Evolutionary conservation across 139 green algal genomes (phyloP).

Genomic region (Nannochloris sp.): DNA sequence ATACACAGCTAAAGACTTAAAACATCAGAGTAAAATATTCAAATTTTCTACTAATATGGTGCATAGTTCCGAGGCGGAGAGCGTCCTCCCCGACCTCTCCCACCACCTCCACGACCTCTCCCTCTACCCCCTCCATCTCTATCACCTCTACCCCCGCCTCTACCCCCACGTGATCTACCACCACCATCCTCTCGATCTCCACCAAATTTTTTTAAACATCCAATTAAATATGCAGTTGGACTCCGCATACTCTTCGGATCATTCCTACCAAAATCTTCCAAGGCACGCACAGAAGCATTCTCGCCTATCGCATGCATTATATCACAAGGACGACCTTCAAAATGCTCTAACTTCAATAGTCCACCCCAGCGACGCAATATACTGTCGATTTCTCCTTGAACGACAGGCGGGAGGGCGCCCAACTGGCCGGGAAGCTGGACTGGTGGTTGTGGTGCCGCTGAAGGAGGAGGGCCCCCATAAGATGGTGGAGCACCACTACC

Average conservation of each 20-base stretch:
- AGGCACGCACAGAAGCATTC: not conserved
- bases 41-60: not conserved
- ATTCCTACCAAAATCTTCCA: constrained; percentile 18
- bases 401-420: not conserved
- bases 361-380: constrained; percentile 4
- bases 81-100: no score
- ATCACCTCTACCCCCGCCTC: not conserved
- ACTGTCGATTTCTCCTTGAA: constrained; percentile 8
- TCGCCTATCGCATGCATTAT: constrained; percentile 14
- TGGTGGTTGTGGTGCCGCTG: not conserved
- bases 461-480: not conserved
- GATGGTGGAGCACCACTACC: not conserved
- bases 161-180: not conserved
- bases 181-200: not conserved
- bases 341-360: constrained; percentile 14
- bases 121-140: not conserved
- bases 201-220: constrained; percentile 14
- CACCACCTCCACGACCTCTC: not conserved
- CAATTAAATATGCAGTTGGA: constrained; percentile 16
- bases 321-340: constrained; percentile 7
- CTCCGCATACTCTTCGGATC: constrained; percentile 16
- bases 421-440: constrained; percentile 1
- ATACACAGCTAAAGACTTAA: no score
- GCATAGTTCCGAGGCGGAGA: no score
- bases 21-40: no score